These are phyloP conservation scores for Santalum album DNA, from an alignment of 164 flowering plant species.

Conservation along the genomic window DNA sequence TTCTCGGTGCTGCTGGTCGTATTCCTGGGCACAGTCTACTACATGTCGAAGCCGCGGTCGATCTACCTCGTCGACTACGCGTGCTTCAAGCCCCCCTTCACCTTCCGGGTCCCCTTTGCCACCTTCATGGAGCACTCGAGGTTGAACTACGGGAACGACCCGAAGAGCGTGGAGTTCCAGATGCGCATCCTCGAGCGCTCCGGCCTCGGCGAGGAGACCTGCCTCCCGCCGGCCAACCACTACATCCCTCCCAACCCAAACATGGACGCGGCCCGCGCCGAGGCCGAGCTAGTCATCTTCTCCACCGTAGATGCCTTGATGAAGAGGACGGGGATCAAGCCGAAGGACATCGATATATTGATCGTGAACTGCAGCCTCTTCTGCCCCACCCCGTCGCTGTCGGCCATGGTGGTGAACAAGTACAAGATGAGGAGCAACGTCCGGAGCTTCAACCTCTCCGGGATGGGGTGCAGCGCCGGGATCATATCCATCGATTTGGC, in stretches of 20 bases:
- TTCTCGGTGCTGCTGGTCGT: background rate
- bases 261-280: background rate
- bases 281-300: conserved; percentile 3
- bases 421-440: conserved; percentile 6
- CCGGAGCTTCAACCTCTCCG: background rate
- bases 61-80: conserved; percentile 1
- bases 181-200: background rate
- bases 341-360: background rate
- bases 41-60: background rate
- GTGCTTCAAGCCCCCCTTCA: conserved; percentile 1
- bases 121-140: background rate
- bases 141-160: background rate
- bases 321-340: background rate
- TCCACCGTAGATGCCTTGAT: background rate
- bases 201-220: conserved; percentile 6
- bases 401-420: conserved; percentile 2
- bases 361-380: conserved; percentile 3
- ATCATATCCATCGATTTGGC: background rate
- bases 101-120: conserved; percentile 2
- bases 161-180: background rate
- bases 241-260: background rate
- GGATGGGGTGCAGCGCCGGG: conserved; percentile 4
- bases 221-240: conserved; percentile 3
- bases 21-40: background rate
- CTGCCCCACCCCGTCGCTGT: conserved; percentile 1